Evolutionary conservation across 2,329 filamentous ascomycete species (phyloP).

Genomic region (Cordyceps pruinosa): DNA sequence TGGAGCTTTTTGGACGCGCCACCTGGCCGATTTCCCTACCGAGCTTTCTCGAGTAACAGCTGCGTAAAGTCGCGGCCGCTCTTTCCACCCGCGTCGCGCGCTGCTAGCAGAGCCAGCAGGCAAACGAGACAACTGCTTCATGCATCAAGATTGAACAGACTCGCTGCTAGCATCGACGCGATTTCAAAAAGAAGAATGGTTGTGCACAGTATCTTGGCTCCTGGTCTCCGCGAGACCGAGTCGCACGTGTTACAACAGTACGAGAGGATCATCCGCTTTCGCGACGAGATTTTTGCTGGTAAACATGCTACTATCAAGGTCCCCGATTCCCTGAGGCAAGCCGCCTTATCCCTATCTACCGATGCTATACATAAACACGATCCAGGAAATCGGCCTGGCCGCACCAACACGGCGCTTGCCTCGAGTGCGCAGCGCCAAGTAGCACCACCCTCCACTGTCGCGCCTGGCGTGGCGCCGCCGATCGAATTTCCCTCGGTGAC

Average conservation of each 20-base stretch:
- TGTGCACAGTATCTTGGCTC: conserved; percentile 19
- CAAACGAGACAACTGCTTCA: not conserved
- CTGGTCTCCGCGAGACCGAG: conserved; percentile 36
- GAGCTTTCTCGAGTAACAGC: not conserved
- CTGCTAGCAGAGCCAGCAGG: not conserved
- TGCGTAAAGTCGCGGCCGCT: not conserved
- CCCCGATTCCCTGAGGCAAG: conserved; percentile 22
- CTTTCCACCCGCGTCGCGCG: not conserved
- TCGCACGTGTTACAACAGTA: conserved; percentile 60
- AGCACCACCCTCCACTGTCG: not conserved
- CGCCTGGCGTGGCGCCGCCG: not conserved
- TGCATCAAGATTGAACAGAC: not conserved
- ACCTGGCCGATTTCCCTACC: not conserved
- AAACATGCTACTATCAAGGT: conserved; percentile 59
- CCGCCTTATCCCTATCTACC: not conserved
- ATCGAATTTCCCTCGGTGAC: conserved; percentile 58
- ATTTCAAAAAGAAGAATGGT: conserved; percentile 20
- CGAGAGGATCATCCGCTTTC: conserved; percentile 72
- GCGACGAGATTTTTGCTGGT: conserved; percentile 74
- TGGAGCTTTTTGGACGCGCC: not conserved
- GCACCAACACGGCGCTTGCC: conserved; percentile 29
- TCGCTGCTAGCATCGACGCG: not conserved
- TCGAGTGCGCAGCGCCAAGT: conserved; percentile 28
- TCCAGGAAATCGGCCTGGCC: conserved; percentile 11
- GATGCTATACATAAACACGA: not conserved